Conservation (phyloP, 257 asterid species). For the Osmanthus fragrans region DNA sequence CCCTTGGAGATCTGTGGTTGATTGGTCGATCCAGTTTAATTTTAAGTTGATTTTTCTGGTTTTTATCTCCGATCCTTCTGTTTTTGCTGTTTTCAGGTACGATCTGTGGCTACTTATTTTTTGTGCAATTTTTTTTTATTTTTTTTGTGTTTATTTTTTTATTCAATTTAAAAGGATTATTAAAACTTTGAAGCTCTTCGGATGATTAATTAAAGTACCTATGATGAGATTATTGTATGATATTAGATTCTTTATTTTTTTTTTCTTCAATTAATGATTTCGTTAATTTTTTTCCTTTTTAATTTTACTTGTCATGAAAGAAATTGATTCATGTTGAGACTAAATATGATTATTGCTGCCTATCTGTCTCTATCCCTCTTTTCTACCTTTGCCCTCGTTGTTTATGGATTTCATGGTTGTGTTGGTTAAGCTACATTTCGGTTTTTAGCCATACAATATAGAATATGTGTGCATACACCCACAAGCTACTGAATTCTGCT, state of each 20-base stretch:
- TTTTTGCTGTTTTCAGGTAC: conserved; percentile 38
- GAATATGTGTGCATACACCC: neutral
- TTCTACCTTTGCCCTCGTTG: conserved; percentile 8
- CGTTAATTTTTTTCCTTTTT: neutral
- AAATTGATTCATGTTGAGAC: neutral
- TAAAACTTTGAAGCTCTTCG: conserved; percentile 19
- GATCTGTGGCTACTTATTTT: conserved; percentile 23
- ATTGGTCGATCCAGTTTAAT: conserved; percentile 31
- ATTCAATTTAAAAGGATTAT: conserved; percentile 21
- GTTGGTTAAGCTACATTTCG: conserved; percentile 4
- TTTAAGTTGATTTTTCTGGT: conserved; percentile 14
- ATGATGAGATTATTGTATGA: neutral
- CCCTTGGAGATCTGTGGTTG: conserved; percentile 37
- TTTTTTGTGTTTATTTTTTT: neutral
- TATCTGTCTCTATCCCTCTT: neutral
- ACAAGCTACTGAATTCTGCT: neutral
- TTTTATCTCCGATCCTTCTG: conserved; percentile 46
- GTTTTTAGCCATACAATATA: neutral
- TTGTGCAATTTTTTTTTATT: neutral
- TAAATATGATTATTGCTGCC: neutral
- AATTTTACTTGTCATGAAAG: neutral
- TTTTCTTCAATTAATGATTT: neutral
- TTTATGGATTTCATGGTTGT: conserved; percentile 4
- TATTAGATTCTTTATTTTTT: neutral
- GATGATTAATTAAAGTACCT: conserved; percentile 36